Evolutionary conservation across 805 yeast species (phyloP), one percentile per base, ranked within the genome.

Genomic region (Saturnispora besseyi): DNA sequence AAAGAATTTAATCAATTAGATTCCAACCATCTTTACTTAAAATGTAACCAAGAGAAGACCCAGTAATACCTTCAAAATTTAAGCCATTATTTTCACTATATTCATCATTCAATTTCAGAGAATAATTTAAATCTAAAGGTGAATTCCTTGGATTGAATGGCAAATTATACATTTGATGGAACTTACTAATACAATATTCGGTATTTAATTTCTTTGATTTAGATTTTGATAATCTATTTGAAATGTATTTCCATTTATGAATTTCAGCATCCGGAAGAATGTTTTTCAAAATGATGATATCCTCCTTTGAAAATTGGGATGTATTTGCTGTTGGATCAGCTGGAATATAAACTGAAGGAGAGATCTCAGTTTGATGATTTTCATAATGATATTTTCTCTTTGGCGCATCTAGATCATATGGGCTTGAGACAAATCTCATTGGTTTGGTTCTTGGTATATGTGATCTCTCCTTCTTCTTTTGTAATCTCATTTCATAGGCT

Each of bases 161-260:
- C 10, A 65, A 51, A 13, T 56, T 50, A 44, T 57, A 63, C 68
- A 65, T 65, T 36, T 61, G 59, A 51, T 65, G 68, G 46, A 61
- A 61, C 44, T 65, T 65, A 22, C 48, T 48, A n/a, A 58, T 53
- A 41, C 67, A 62, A 48, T 53, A 63, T 24, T 65, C 69, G 2
- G 66, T 45, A 32, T 49, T 62, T 24, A 65, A 43, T 41, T 65
- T 65, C 49, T 65, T 65, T 13, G 66, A 61, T 50, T 62, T 53
- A 37, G 46, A 34, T 44, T 62, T 65, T 3, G 69, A 64, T 8
- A 65, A 45, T 47, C 56, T 62, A 46, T 60, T 62, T 5, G 68
- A 61, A 11, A 63, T 49, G 40, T 54, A 58, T 44, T 65, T 65
- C 70, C 70, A 65, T 44, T 65, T 65, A 46, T 63, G 68, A 12